phyloP scores from a whole-genome alignment of 2,329 filamentous ascomycete species.

The Aspergillus vadensis region DNA sequence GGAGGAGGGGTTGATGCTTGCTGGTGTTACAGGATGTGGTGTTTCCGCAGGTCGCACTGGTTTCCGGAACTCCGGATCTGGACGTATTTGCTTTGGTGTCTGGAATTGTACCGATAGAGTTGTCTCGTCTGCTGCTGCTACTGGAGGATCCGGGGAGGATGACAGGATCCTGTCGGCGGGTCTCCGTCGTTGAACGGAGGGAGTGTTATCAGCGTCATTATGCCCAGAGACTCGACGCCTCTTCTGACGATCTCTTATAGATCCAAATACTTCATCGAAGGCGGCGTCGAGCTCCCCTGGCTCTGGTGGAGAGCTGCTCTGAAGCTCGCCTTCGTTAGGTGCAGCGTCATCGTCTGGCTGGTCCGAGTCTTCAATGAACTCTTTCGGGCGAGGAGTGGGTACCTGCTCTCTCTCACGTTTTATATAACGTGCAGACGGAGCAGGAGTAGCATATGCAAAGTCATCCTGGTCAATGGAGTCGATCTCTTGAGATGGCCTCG shows the following conservation, averaged over 20 bases:
- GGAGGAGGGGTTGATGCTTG: slow-evolving; percentile 26
- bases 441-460: slow-evolving; percentile 17
- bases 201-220: slow-evolving; percentile 3
- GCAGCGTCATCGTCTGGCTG: slow-evolving; percentile 11
- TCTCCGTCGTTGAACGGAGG: slow-evolving; percentile 8
- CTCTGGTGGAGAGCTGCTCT: slow-evolving; percentile 20
- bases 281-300: slow-evolving; percentile 23
- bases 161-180: slow-evolving; percentile 22
- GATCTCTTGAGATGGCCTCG: slow-evolving; percentile 9
- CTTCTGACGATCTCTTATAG: slow-evolving; percentile 32
- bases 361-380: slow-evolving; percentile 33
- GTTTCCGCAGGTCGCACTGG: slow-evolving; percentile 10
- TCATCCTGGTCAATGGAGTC: slow-evolving; percentile 28
- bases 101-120: slow-evolving; percentile 8
- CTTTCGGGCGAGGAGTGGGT: slow-evolving; percentile 8
- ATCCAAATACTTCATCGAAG: slow-evolving; percentile 35
- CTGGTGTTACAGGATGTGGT: slow-evolving; percentile 18
- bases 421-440: neutral
- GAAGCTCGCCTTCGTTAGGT: slow-evolving; percentile 15
- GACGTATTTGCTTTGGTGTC: slow-evolving; percentile 9
- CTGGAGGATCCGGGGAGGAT: slow-evolving; percentile 20
- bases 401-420: neutral
- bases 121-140: neutral
- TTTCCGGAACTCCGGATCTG: neutral
- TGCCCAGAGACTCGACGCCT: slow-evolving; percentile 32